Evolutionary conservation across 257 asterid species (phyloP).

Genomic region (Thymus mandschuricus): DNA sequence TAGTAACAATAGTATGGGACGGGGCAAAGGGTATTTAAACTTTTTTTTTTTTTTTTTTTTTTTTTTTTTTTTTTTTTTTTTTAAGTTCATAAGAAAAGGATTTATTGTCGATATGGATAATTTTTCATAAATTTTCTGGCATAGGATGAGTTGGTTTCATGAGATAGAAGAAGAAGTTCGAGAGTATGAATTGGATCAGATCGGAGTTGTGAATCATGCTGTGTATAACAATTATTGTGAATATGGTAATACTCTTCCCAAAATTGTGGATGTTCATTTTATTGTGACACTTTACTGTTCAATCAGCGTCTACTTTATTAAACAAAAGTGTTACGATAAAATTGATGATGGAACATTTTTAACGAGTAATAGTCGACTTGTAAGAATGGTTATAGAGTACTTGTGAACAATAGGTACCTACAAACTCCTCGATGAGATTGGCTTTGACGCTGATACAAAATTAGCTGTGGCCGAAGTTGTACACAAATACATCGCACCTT

Average conservation of each 20-base stretch:
- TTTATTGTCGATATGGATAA: too few relatives aligned
- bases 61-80: background rate
- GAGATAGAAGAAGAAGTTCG: slow-evolving; percentile 29
- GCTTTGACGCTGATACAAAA: slow-evolving; percentile 2
- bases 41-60: background rate
- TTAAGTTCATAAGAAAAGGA: too few relatives aligned
- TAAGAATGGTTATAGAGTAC: too few relatives aligned
- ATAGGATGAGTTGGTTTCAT: slow-evolving; percentile 31
- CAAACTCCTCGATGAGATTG: slow-evolving; percentile 10
- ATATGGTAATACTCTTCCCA: slow-evolving; percentile 5
- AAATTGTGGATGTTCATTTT: background rate
- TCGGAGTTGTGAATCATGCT: slow-evolving; percentile 29
- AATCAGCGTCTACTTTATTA: too few relatives aligned
- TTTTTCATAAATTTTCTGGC: background rate
- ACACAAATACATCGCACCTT: slow-evolving; percentile 19
- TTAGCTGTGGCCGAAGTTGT: background rate
- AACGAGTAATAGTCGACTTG: too few relatives aligned
- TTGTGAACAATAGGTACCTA: background rate
- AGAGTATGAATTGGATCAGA: slow-evolving; percentile 25
- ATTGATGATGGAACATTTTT: too few relatives aligned
- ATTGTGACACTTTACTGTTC: too few relatives aligned
- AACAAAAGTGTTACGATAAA: too few relatives aligned
- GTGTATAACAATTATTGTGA: slow-evolving; percentile 24
- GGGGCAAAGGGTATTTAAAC: too few relatives aligned
- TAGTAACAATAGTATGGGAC: too few relatives aligned